Evolutionary conservation across 257 asterid species (phyloP), one percentile per base, ranked within the genome.

Genomic region (Solanum raphanifolium): DNA sequence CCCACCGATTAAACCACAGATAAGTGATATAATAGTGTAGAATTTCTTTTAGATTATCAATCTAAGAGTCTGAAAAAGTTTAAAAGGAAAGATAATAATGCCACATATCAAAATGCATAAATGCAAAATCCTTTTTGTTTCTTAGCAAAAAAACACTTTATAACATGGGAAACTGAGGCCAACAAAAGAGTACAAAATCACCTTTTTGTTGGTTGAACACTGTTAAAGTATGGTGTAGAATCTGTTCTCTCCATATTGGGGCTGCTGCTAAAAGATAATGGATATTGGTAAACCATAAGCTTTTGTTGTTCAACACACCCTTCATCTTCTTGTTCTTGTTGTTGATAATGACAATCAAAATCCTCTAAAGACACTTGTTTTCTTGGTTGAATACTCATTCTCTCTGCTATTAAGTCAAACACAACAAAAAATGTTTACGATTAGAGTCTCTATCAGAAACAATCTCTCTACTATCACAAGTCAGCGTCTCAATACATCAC

Each of bases 151-250:
- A 43, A 48, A 68, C 86, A 75, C 79, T 88, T 92, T 38, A 86
- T 91, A 87, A 92, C 88, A 85, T 88, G 89, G 84, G 90, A 88
- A 36, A 39, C 62, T 48, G 71, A 27, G 34, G 84, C 84, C 7
- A 74, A 34, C 73, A 58, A 89, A 20, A n/a, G n/a, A 29, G 25
- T 29, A 13, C 43, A 34, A 55, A 74, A 32, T 88, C 66, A 94
- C 98, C 96, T 96, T 93, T 94, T 95, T 2, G 92, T 43, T 39
- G 91, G 93, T 75, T 78, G 91, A 87, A 88, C 34, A 81, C 66
- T 38, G 86, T 69, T 86, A 29, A 71, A 83, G 86, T 83, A 87
- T 20, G 73, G 87, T 83, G 81, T 34, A 73, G 86, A 55, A 74
- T 91, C 87, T 48, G 89, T 43, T 85, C 48, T 83, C 55, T 85